Base-by-base conservation (phyloP, 1,284 basidiomycete genomes). In the Trametes versicolor region DNA sequence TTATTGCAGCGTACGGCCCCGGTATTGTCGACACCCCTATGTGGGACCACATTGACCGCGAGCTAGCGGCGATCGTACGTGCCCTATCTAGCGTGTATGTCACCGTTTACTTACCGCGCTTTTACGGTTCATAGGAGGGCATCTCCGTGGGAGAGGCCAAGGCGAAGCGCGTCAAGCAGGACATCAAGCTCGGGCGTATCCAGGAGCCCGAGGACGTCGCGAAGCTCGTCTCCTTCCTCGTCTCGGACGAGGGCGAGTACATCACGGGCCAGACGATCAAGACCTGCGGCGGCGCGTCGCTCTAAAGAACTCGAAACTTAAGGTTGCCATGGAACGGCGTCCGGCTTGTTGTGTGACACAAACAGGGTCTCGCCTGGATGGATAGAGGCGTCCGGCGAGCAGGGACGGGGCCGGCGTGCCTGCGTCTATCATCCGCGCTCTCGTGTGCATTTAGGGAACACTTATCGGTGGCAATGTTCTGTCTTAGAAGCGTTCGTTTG, bases 161-260 rank as follows among this genome's bases (percentile, higher is more conserved):
- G 66, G 75, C 75, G 5, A 64, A 70, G 53, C 73, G 75, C 13
- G 75, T 78, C 21, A 76, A 76, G 66, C 70, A 69, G 36, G 73
- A 75, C 47, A 70, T 78, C 68, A 73, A 74, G 69, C 71, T 75
- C 7, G 78, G 74, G 8, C 71, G 73, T 15, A 73, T 78, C 36
- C 79, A 81, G 56, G 72, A 73, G 57, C 77, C 79, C 7, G 77
- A 80, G 56, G 78, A 82, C 61, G 77, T 82, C 63, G 80, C 81
- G 12, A 77, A 76, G 27, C 71, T 83, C n/a, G 82, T 83, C 6
- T 81, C 81, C 0, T 83, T 78, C 74, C 71, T 83, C 7, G 79
- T 76, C 8, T 80, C 79, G 1, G 74, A 79, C 34, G 80, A 80
- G 60, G 75, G 77, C 8, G 72, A 74, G 57, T 82, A 79, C 65